Evolutionary conservation across 2,329 filamentous ascomycete genomes (phyloP).

Genomic region (Nectriaceae sp.): DNA sequence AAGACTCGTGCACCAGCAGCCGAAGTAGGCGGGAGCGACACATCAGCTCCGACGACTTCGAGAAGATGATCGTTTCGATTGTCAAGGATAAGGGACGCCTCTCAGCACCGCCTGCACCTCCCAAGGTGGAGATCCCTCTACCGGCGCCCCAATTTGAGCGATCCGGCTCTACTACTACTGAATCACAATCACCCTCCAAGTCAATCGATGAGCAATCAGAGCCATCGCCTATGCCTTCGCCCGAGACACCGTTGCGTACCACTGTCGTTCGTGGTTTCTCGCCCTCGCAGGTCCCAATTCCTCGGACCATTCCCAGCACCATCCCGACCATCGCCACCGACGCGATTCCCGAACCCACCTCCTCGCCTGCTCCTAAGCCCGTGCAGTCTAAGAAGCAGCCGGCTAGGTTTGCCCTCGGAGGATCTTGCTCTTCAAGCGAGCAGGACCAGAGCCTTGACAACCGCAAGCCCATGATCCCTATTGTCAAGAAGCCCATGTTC

Average conservation of each 20-base stretch:
- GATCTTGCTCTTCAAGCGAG: conserved; percentile 74
- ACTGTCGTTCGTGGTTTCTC: conserved; percentile 82
- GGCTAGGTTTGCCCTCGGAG: conserved; percentile 72
- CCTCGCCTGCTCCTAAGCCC: conserved; percentile 61
- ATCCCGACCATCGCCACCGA: conserved; percentile 51
- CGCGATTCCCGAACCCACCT: conserved; percentile 62
- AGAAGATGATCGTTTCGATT: conserved; percentile 92
- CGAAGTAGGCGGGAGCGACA: conserved; percentile 81
- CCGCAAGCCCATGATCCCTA: conserved; percentile 34
- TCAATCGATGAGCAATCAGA: conserved; percentile 52
- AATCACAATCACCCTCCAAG: conserved; percentile 54
- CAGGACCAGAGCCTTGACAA: conserved; percentile 51
- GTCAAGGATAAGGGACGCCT: conserved; percentile 78
- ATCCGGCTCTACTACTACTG: conserved; percentile 47
- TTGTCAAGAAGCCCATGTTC: conserved; percentile 47
- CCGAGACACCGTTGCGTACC: conserved; percentile 32
- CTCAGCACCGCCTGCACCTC: conserved; percentile 41
- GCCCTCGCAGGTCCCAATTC: conserved; percentile 64
- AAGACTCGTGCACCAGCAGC: conserved; percentile 71
- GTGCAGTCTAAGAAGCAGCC: conserved; percentile 66
- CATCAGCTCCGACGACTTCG: conserved; percentile 88
- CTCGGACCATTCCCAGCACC: conserved; percentile 50
- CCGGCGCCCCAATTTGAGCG: conserved; percentile 38
- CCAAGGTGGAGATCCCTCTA: conserved; percentile 43
- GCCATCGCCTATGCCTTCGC: conserved; percentile 30